Base-by-base conservation (phyloP, 768 basidiomycete species). In the Amanita exitialis region DNA sequence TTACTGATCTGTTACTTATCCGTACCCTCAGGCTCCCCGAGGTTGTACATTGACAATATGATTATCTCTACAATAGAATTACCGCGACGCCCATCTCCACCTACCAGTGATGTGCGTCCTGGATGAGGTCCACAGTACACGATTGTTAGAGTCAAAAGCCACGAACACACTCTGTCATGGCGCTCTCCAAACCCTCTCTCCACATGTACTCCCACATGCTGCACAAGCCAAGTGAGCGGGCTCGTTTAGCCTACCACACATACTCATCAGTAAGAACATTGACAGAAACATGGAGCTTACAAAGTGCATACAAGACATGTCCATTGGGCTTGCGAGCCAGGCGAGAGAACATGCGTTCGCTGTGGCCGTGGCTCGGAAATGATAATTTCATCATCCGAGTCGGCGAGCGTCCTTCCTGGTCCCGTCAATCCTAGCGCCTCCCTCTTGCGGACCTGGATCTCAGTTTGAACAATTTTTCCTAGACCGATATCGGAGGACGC, bases 291-390 rank as follows among this genome's bases (percentile, higher is more conserved):
- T 58, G 39, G 35, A 10, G 62, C 83, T 65, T 59, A 86, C 84
- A 86, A 61, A 5, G 84, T 87, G 53, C 84, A 87, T 18, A 78
- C 66, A 10, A 65, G 56, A 57, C 84, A 87, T 37, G 60, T 59
- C 84, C 84, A 86, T 15, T 56, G 49, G 7, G 23, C 41, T 43
- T 51, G 18, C 47, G 49, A 34, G n/a, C 15, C 37, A 3, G 23
- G 44, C 44, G 49, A 38, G 16, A 30, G 43, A 6, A 20, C 28
- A 6, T 21, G 49, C 25, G 16, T 35, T 30, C 30, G 30, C 30
- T 30, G 30, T 30, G 30, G 20, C 16, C 28, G 1, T 35, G 34
- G 9, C 48, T 39, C 53, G 28, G 57, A 53, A 27, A 56, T 54
- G 18, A 59, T 43, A 9, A 34, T 41, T 20, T 54, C 43, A 21